Evolutionary conservation across 192 early-diverging fungal genomes (phyloP), one percentile per base, ranked within the genome.

Genomic region (Chytriomyces sp.): DNA sequence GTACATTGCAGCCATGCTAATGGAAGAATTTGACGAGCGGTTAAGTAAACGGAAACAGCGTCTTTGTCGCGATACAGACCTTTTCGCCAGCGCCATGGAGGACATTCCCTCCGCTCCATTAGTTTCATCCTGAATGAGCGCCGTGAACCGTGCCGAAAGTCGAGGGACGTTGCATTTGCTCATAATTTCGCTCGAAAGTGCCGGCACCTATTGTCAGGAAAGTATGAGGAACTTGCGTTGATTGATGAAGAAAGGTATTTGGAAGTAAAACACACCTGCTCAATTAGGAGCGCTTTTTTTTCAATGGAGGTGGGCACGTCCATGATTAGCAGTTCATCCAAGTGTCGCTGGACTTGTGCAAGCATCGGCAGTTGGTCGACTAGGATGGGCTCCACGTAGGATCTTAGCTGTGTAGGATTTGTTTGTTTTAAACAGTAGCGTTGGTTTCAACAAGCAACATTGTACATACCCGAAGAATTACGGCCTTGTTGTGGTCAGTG

Each of bases 341-440:
- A 69, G 72, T 85, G 78, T 23, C 87, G 77, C 47, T 80, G 81
- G 13, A 88, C 66, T 48, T 81, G 72, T 6, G 50, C 68, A 24
- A 88, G 81, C 7, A 78, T 49, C 0, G 87, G 85, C 6, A 88
- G 67, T 64, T 88, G 87, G 61, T 88, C 85, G 5, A 86, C 78
- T 13, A 84, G 47, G 16, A 77, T 73, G 61, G 78, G 74, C 10
- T 75, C 82, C 7, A 88, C 63, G 64, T 82, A 85, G 13, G 59
- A 24, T 26, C 77, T 64, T 7, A 87, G 73, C 78, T 83, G 64
- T 16, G 6, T 5, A 20, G 69, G 60, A 11, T 35, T 1, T 35
- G 28, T 35, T 35, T 35, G 28, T 35, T 35, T 35, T 49, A 50
- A 20, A 49, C n/a, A 48, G 16, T 18, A 16, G 13, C 18, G 63